Percentiles rank a stretch among this genome's conserved stretches.
Evolutionary conservation across 768 basidiomycete species (phyloP).

Genomic region (Tulasnella sp.): DNA sequence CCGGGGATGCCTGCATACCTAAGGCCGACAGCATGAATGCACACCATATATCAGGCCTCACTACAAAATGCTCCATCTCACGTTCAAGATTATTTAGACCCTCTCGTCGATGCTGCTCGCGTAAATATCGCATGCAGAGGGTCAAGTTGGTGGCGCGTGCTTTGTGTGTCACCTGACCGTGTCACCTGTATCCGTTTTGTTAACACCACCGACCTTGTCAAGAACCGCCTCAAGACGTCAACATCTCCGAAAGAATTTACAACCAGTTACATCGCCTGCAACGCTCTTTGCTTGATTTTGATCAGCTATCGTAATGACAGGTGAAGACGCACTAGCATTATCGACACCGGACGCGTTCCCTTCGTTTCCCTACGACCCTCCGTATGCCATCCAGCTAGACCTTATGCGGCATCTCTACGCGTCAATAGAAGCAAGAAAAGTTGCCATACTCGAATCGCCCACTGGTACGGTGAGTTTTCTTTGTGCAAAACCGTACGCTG

Average conservation of each 20-base stretch:
- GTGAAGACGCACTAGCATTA: conserved; percentile 35
- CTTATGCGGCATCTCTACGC: conserved; percentile 86
- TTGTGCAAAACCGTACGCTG: no score
- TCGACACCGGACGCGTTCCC: conserved; percentile 61
- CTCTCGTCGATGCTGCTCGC: neutral
- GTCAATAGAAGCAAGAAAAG: conserved; percentile 58
- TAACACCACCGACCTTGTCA: neutral
- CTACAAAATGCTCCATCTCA: no score
- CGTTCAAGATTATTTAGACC: neutral
- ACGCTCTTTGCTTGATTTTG: neutral
- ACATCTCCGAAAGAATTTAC: neutral
- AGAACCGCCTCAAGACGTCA: neutral
- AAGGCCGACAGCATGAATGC: no score
- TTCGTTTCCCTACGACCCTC: conserved; percentile 71
- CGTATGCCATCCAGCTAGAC: conserved; percentile 80
- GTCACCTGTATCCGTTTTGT: neutral
- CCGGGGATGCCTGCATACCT: no score
- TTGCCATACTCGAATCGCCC: conserved; percentile 83
- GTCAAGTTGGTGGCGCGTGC: neutral
- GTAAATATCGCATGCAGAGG: neutral
- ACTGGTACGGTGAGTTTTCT: conserved; percentile 76
- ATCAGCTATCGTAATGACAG: neutral
- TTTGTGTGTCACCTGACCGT: neutral
- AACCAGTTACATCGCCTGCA: no score
- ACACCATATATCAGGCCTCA: no score